Evolutionary conservation across 441 rosid species (phyloP), one percentile per base, ranked within the genome.

Genomic region (Pelargonium cotyledonis): DNA sequence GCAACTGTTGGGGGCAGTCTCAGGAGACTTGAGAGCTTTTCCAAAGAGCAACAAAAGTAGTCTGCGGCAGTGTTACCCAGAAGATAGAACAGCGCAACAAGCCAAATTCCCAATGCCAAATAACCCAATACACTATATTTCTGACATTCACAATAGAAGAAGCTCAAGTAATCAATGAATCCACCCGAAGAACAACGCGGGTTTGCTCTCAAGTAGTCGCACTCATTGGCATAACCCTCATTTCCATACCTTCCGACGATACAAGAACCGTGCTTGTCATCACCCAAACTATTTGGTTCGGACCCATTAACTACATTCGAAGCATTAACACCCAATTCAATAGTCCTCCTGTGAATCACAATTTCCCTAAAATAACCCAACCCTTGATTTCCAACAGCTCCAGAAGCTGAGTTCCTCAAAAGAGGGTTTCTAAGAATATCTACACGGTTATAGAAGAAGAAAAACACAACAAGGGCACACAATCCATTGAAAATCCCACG

Each of bases 1-100:
- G 78, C 78, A 66, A 75, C 70, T 0, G 78, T 75, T 0, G 78
- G 78, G 0, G 78, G 61, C 74, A 75, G 40, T 9, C 51, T 66
- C 62, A 75, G 23, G 43, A 75, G 74, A 66, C 70, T 23, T 14
- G 78, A 75, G 38, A 75, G 78, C 78, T 66, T 75, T 73, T 75
- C 78, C 40, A 75, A 51, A 31, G 70, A 65, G 47, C 78, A 75
- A 53, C 78, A 75, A 51, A 75, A 75, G 68, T 70, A 75, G 67
- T 75, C 78, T 0, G 78, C 78, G 0, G 78, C 78, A 44, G 78
- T 75, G 55, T 75, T 75, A 26, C 78, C 78, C 38, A 75, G 53
- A 66, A 75, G 57, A 57, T 75, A 75, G 41, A 75, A 75, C 73
- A 75, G 38, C 23, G 78, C 78, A 15, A 43, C 74, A 19, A 75